phyloP scores from a whole-genome alignment of 257 asterid genomes.

The Schizonepeta tenuifolia region DNA sequence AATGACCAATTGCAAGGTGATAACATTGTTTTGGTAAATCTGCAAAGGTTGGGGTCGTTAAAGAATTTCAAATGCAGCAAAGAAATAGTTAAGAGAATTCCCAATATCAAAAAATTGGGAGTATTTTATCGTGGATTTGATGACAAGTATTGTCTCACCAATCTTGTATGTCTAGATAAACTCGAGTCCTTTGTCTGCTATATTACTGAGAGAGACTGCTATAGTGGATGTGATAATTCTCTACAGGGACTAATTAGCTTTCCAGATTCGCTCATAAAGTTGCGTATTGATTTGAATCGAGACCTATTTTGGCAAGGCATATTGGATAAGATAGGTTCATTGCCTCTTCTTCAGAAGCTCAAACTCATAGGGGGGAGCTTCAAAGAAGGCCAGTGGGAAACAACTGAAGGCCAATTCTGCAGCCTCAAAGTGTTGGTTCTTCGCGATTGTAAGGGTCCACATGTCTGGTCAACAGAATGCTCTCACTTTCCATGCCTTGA shows the following conservation, averaged over 20 bases:
- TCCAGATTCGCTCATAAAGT: neutral
- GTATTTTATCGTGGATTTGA: neutral
- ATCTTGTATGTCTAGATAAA: neutral
- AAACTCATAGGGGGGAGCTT: neutral
- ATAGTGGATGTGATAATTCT: too few species aligned
- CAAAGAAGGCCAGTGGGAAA: neutral
- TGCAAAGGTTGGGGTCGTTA: neutral
- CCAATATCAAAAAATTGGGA: neutral
- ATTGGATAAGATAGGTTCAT: neutral
- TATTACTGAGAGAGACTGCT: too few species aligned
- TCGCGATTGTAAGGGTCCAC: too few species aligned
- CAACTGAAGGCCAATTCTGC: neutral
- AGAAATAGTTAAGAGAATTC: neutral
- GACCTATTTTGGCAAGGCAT: constrained; percentile 2
- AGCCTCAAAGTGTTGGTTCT: neutral
- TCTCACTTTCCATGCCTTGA: too few species aligned
- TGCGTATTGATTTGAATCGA: too few species aligned
- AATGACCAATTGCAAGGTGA: neutral
- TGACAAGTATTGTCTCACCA: neutral
- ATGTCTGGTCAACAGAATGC: too few species aligned
- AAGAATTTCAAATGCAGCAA: neutral
- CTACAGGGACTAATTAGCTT: neutral
- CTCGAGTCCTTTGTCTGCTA: neutral
- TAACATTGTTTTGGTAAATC: neutral
- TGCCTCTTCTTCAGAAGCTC: constrained; percentile 3